Conservation (phyloP, 2,329 filamentous ascomycete genomes). For the Xylaria sp. region DNA sequence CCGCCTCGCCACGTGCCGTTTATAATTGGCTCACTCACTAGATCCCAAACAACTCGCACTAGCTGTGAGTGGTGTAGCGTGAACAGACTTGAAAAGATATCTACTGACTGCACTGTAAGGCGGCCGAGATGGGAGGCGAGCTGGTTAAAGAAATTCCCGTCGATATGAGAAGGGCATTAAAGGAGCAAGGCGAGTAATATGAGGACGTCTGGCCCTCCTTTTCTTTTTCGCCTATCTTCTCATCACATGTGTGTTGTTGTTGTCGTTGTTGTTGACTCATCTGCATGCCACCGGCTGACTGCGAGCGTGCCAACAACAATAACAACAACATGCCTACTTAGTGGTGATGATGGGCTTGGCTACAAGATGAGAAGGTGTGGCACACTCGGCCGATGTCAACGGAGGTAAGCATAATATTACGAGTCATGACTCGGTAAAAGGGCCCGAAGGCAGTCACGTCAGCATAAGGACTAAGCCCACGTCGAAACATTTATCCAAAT, state of each 20-base stretch:
- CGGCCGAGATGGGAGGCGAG: neutral
- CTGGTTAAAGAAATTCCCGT: constrained; percentile 1
- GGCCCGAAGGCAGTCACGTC: constrained; percentile 19
- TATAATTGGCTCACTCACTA: constrained; percentile 20
- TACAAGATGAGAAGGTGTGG: too few relatives aligned
- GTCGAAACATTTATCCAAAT: constrained; percentile 8
- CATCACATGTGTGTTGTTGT: neutral
- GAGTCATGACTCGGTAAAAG: constrained; percentile 20
- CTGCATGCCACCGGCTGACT: constrained; percentile 14
- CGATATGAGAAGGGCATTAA: too few relatives aligned
- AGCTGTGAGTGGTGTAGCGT: too few relatives aligned
- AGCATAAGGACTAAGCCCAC: constrained; percentile 19
- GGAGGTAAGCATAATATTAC: constrained; percentile 5
- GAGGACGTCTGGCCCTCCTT: too few relatives aligned
- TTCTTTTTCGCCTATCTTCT: too few relatives aligned
- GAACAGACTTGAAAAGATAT: too few relatives aligned
- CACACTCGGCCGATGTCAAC: constrained; percentile 9
- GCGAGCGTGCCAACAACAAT: constrained; percentile 1
- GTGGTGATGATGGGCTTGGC: too few relatives aligned
- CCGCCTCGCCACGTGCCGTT: constrained; percentile 25
- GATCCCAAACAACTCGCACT: neutral
- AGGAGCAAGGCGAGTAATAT: too few relatives aligned
- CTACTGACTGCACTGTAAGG: too few relatives aligned
- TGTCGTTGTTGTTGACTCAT: neutral
- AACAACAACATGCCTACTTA: too few relatives aligned